phyloP scores from a whole-genome alignment of 176 grass and related monocot genomes.

The Alloteropsis semialata region DNA sequence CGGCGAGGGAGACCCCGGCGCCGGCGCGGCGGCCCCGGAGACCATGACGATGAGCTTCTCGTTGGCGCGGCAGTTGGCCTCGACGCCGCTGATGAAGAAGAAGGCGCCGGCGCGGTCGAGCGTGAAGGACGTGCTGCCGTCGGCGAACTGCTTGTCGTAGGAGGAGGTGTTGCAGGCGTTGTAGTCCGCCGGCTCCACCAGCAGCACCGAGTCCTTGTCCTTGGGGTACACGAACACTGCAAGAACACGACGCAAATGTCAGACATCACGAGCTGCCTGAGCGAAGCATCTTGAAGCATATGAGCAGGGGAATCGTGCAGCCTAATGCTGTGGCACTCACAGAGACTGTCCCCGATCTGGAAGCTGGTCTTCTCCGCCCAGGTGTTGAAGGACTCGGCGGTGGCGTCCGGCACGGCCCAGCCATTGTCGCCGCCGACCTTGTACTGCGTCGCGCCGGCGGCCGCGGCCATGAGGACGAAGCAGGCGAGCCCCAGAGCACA shows the following conservation, averaged over 20 bases:
- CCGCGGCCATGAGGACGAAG: slow-evolving; percentile 13
- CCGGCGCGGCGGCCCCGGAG: background rate
- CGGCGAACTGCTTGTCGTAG: slow-evolving; percentile 44
- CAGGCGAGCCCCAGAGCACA: background rate
- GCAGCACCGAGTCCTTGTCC: slow-evolving; percentile 62
- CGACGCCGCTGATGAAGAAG: slow-evolving; percentile 79
- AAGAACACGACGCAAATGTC: slow-evolving; percentile 10
- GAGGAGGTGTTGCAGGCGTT: slow-evolving; percentile 76
- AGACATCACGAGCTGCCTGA: background rate
- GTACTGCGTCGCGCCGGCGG: slow-evolving; percentile 54
- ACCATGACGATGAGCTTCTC: slow-evolving; percentile 72
- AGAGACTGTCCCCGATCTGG: slow-evolving; percentile 57
- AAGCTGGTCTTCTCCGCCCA: slow-evolving; percentile 67
- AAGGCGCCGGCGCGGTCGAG: slow-evolving; percentile 51
- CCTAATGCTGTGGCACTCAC: slow-evolving; percentile 12
- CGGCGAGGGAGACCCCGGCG: slow-evolving; percentile 12
- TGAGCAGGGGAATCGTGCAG: background rate
- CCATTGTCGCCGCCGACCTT: slow-evolving; percentile 63
- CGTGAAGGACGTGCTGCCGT: slow-evolving; percentile 61
- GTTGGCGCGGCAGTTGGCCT: slow-evolving; percentile 63
- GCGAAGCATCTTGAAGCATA: background rate
- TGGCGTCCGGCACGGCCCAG: slow-evolving; percentile 52
- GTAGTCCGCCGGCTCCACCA: slow-evolving; percentile 63
- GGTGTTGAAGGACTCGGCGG: slow-evolving; percentile 49
- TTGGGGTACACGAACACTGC: slow-evolving; percentile 68